Evolutionary conservation across 1,284 basidiomycete genomes (phyloP), one percentile per base, ranked within the genome.

Genomic region (Psilocybe mexicana): DNA sequence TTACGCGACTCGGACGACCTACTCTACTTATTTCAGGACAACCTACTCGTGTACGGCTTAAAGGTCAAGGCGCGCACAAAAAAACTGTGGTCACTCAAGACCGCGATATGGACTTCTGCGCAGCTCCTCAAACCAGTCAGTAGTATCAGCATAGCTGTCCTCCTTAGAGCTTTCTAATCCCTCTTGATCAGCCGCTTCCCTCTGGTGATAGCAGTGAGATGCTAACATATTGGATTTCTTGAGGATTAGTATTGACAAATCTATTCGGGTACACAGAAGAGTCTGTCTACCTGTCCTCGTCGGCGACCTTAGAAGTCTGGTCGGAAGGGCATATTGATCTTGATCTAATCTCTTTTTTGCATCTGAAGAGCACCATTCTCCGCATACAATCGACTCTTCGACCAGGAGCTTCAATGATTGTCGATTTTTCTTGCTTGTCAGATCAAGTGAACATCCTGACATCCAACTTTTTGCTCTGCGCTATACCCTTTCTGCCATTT

Each of bases 361-460:
- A 65, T 7, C 53, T 74, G 40, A 60, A 62, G 42, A 33, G 53
- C 0, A 62, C 62, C 50, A 62, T 76, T 14, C 64, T 61, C 6
- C 55, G 55, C 6, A 65, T 78, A 54, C 66, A 74, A 54, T 12
- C 48, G 18, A 62, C 63, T 8, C 65, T 73, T 28, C 47, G 53
- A 3, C 47, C 64, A 18, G 71, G 69, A 18, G 44, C 66, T 11
- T 54, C 58, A 14, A 63, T 70, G 3, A 67, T 63, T 0, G 61
- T 79, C 58, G 73, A 74, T 28, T 74, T 79, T 60, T 75, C 75
- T 5, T 70, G 72, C 28, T 61, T 73, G 33, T 65, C 67, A 2
- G 52, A 68, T 1, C 58, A 62, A 42, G 54, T 72, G 40, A 36
- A 62, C 4, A 67, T 70, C 44, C 55, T 69, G 46, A 65, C 67